Percentiles rank a stretch among this genome's conserved stretches.
These are phyloP conservation scores for Ophiostoma quercus DNA, from an alignment of 2,329 filamentous ascomycete species.

Conservation along the genomic window DNA sequence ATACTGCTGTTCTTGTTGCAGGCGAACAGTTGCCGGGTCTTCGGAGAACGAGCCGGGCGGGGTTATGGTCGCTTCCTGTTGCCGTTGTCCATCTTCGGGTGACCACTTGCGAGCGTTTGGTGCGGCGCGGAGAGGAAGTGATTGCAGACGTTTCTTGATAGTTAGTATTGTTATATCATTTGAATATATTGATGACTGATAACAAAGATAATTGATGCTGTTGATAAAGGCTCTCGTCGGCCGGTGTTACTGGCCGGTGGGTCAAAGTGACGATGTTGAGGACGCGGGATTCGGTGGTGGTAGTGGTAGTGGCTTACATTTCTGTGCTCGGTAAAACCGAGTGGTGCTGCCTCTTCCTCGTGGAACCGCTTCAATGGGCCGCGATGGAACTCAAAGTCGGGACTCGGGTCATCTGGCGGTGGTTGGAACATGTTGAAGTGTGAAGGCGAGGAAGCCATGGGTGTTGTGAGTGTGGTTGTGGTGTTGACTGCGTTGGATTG, in stretches of 20 bases:
- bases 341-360: slow-evolving; percentile 40
- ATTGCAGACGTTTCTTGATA: slow-evolving; percentile 50
- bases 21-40: slow-evolving; percentile 29
- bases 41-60: slow-evolving; percentile 40
- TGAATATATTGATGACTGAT: background rate
- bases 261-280: slow-evolving; percentile 8
- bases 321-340: slow-evolving; percentile 48
- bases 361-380: slow-evolving; percentile 42
- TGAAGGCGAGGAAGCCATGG: background rate
- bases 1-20: slow-evolving; percentile 27
- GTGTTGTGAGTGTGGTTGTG: background rate
- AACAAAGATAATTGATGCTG: background rate
- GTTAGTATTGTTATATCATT: slow-evolving; percentile 8
- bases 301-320: slow-evolving; percentile 37
- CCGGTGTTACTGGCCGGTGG: background rate
- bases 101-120: slow-evolving; percentile 37
- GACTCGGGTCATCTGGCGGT: slow-evolving; percentile 10
- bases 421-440: slow-evolving; percentile 24
- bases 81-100: slow-evolving; percentile 31
- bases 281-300: background rate
- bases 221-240: background rate
- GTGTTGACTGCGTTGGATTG: background rate
- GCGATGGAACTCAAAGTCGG: slow-evolving; percentile 36
- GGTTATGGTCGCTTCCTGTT: slow-evolving; percentile 35
- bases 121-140: slow-evolving; percentile 47